Percentiles rank a stretch among this genome's conserved stretches.
Evolutionary conservation across 2,329 filamentous ascomycete species (phyloP).

Genomic region (Neurospora sp.): DNA sequence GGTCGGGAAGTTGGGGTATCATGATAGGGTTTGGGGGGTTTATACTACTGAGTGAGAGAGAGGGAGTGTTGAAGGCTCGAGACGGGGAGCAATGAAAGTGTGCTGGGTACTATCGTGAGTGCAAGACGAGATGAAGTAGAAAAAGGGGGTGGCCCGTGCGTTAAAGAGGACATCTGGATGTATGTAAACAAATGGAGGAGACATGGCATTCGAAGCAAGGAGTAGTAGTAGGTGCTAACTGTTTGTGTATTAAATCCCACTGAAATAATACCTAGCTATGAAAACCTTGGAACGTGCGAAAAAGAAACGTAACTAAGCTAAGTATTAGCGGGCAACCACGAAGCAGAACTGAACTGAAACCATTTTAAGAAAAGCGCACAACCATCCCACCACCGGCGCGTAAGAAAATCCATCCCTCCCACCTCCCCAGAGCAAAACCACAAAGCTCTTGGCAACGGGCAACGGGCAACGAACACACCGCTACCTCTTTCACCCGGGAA

Average conservation of each 20-base stretch:
- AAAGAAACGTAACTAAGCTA: not conserved
- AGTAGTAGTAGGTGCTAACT: not conserved
- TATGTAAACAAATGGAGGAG: not conserved
- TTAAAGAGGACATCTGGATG: not conserved
- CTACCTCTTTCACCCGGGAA: not conserved
- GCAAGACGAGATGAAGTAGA: not conserved
- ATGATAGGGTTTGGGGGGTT: constrained; percentile 31
- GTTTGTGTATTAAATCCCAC: not conserved
- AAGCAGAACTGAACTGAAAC: not conserved
- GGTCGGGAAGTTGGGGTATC: constrained; percentile 36
- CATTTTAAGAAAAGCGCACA: not conserved
- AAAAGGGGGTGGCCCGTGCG: not conserved
- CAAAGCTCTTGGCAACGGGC: not conserved
- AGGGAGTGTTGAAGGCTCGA: not conserved
- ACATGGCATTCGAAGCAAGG: not conserved
- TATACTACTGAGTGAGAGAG: constrained; percentile 24
- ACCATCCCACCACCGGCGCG: not conserved
- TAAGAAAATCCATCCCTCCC: not conserved
- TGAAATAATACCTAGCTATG: not conserved
- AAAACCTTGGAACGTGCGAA: not conserved
- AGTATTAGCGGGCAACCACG: not conserved
- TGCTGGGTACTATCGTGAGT: not conserved
- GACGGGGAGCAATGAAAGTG: not conserved
- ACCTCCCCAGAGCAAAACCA: not conserved
- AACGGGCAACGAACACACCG: not conserved